These are phyloP conservation scores for Neurospora africana DNA, from an alignment of 495 filamentous ascomycete genomes.

Conservation along the genomic window DNA sequence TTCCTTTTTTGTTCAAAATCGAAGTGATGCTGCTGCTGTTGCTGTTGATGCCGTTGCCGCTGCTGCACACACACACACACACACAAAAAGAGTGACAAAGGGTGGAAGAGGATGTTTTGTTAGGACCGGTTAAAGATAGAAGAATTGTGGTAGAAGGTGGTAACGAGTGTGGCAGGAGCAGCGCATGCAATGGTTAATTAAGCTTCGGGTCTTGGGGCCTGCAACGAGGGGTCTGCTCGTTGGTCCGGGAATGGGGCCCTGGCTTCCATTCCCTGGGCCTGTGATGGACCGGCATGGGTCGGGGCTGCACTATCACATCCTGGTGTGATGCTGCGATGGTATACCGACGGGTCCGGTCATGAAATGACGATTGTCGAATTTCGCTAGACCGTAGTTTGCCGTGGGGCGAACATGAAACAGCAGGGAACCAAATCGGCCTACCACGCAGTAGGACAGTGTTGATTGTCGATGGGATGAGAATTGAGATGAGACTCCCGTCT, in stretches of 20 bases:
- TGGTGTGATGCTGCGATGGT: neutral
- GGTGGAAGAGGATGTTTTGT: neutral
- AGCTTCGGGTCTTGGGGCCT: neutral
- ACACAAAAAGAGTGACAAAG: neutral
- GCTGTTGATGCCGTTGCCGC: neutral
- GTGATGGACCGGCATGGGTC: neutral
- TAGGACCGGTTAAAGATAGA: neutral
- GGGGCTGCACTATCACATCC: neutral
- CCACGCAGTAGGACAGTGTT: neutral
- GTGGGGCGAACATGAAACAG: conserved; percentile 11
- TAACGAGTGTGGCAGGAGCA: neutral
- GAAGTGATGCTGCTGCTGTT: neutral
- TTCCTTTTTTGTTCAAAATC: neutral
- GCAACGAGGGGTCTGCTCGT: neutral
- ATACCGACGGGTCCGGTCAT: neutral
- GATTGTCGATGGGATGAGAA: neutral
- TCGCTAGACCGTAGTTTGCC: conserved; percentile 18
- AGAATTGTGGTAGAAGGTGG: neutral
- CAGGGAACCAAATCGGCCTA: neutral
- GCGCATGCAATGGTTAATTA: neutral
- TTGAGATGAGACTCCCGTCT: neutral
- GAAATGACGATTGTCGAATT: conserved; percentile 12
- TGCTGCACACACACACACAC: neutral
- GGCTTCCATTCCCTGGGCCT: neutral
- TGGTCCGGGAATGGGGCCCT: neutral